Base-by-base conservation (phyloP, 148 eudicot species). In the Limonium bicolor region DNA sequence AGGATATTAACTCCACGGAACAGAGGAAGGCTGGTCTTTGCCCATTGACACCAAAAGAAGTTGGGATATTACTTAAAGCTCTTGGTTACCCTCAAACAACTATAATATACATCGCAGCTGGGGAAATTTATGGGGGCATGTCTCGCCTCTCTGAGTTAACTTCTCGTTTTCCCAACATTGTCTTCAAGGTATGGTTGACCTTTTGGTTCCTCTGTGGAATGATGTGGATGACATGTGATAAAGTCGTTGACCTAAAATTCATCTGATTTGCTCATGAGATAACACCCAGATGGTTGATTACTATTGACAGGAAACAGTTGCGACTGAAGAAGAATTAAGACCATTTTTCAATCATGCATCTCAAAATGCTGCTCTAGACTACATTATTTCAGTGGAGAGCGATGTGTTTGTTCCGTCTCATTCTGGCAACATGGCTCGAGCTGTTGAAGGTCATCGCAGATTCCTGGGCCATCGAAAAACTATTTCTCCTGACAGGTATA, bases 361-460 rank as follows among this genome's bases (percentile, higher is more conserved):
- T 35, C 94, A 86, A 71, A 61, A 67, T 58, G 96, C 96, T 54
- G 96, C 96, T 26, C 76, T 86, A 54, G 96, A 86, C 68, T 86
- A 82, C 46, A 75, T 86, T 24, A 72, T 86, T 20, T 86, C 94
- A 16, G 59, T 82, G 33, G 88, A 86, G 57, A 82, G 96, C 60
- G 74, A 82, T 53, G 67, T 82, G 44, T 86, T 86, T 61, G 61
- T 86, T 62, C 79, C 96, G 20, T 75, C 96, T 48, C 67, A 78
- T 63, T 75, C 88, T 12, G 96, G 96, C 47, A 82, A 86, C 65
- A 86, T 86, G 96, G 96, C 96, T 25, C 68, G 84, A 62, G 68
- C 94, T 51, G 82, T 86, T 66, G 96, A 86, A 58, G 96, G 96
- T 28, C 96, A 86, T 50, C 86, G 96, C 16, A 72, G 94, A 60